These are phyloP conservation scores for Phytophthora tentaculata DNA, from an alignment of 352 stramenopile species.

Conservation along the genomic window DNA sequence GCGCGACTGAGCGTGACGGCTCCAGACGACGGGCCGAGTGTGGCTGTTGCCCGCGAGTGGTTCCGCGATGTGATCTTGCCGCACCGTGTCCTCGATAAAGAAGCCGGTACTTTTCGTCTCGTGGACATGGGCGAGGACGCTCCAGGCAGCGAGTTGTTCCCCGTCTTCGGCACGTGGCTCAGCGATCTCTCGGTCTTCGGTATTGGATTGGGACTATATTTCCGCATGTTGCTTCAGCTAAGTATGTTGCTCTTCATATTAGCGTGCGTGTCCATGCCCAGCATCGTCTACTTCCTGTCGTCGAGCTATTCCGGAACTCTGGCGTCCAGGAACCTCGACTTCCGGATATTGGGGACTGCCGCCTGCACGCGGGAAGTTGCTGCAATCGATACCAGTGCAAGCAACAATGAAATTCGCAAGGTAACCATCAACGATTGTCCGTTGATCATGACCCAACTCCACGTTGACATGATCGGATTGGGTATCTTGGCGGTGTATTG, in stretches of 20 bases:
- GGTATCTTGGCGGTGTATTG: slow-evolving; percentile 57
- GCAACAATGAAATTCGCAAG: slow-evolving; percentile 6
- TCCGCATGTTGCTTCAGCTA: slow-evolving; percentile 73
- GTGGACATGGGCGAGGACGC: slow-evolving; percentile 76
- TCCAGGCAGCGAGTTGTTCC: slow-evolving; percentile 60
- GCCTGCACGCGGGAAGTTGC: slow-evolving; percentile 56
- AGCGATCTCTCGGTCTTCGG: slow-evolving; percentile 70
- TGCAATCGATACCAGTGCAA: slow-evolving; percentile 24
- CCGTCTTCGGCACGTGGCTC: slow-evolving; percentile 65
- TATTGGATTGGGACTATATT: slow-evolving; percentile 82
- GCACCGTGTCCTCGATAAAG: slow-evolving; percentile 54
- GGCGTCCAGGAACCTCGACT: slow-evolving; percentile 42
- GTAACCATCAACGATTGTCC: slow-evolving; percentile 57
- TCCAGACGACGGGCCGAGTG: slow-evolving; percentile 30
- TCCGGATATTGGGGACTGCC: slow-evolving; percentile 60
- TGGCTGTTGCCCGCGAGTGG: slow-evolving; percentile 57
- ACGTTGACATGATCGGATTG: slow-evolving; percentile 66
- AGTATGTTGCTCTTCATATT: slow-evolving; percentile 59
- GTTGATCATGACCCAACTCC: slow-evolving; percentile 53
- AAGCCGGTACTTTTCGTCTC: slow-evolving; percentile 44
- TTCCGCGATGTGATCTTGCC: slow-evolving; percentile 63
- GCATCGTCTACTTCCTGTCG: slow-evolving; percentile 72
- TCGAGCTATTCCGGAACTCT: slow-evolving; percentile 63
- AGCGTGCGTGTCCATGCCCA: slow-evolving; percentile 60
- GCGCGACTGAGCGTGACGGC: slow-evolving; percentile 30